Base-by-base conservation (phyloP, 257 asterid genomes). In the Solanum microdontum region DNA sequence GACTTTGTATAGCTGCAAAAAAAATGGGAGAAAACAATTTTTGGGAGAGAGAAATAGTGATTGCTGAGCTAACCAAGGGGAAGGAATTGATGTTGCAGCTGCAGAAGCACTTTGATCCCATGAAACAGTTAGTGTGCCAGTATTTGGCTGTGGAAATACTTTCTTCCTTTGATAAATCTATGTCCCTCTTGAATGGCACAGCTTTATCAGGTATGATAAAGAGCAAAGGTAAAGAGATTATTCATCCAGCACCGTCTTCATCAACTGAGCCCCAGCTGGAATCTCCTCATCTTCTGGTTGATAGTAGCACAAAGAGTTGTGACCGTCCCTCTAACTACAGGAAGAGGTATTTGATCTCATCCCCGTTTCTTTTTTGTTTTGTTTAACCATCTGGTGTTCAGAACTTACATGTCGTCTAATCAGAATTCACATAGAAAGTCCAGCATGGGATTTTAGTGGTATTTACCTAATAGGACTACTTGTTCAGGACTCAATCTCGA, bases 101-200 rank as follows among this genome's bases (percentile, higher is more conserved):
- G 70, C 89, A 89, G 45, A 88, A 75, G 51, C 88, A 90, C 60
- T 88, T 91, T 39, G 62, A 55, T 69, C 79, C 87, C n/a, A 10
- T 58, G 73, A 64, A 68, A 60, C 86, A 37, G 30, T 28, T 75
- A 8, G 82, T 83, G 9, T 88, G 88, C 88, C 86, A 37, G 24
- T 40, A 60, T 73, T 86, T 93, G 62, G 12, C 90, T 48, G 85
- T 77, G 17, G 85, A 89, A n/a, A 86, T 91, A 21, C 88, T 93
- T 58, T 89, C 89, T 73, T 90, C 89, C 3, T 91, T 87, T 70
- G 92, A 93, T 60, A 92, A 89, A 86, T 90, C 92, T 45, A 33
- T 93, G 60, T 30, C 87, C 5, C 69, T 86, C 69, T 83, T 90
- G 11, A 66, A 80, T 17, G 70, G 45, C 88, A 88, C 69, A 88